A percentile compares a stretch with the other conserved stretches of the same genome.
phyloP scores from a whole-genome alignment of 176 grass and related monocot species.

The Otatea glauca region DNA sequence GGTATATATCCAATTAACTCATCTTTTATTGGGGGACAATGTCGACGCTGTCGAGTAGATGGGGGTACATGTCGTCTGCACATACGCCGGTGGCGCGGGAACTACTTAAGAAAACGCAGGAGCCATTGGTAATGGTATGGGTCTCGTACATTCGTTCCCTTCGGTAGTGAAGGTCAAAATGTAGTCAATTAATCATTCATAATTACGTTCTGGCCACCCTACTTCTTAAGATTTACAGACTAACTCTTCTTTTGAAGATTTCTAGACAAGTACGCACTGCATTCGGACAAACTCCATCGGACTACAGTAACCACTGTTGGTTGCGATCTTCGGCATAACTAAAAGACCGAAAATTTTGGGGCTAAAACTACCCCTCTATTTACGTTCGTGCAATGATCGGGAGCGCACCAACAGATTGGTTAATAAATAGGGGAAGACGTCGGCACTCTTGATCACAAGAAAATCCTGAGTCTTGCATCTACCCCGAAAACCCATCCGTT shows the following conservation, averaged over 20 bases:
- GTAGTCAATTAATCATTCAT: background rate
- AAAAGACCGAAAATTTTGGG: too few species aligned
- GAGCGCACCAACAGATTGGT: too few species aligned
- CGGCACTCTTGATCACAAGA: too few species aligned
- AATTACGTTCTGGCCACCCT: background rate
- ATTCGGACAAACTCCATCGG: background rate
- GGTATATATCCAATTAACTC: too few species aligned
- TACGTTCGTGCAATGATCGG: too few species aligned
- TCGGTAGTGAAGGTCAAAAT: background rate
- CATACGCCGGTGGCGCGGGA: constrained; percentile 23
- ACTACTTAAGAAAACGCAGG: background rate
- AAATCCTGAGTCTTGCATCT: too few species aligned
- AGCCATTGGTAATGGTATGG: background rate
- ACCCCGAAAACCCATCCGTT: too few species aligned
- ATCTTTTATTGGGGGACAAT: background rate
- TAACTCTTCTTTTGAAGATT: background rate
- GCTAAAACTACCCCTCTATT: too few species aligned
- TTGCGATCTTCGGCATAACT: too few species aligned
- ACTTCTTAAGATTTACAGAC: background rate
- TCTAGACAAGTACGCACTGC: background rate
- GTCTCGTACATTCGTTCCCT: constrained; percentile 1
- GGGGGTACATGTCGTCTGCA: constrained; percentile 2
- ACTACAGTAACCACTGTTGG: background rate
- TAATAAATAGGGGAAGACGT: too few species aligned
- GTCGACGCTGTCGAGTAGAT: background rate